Evolutionary conservation across 805 yeast species (phyloP).

Genomic region (Metschnikowia bowlesiae): DNA sequence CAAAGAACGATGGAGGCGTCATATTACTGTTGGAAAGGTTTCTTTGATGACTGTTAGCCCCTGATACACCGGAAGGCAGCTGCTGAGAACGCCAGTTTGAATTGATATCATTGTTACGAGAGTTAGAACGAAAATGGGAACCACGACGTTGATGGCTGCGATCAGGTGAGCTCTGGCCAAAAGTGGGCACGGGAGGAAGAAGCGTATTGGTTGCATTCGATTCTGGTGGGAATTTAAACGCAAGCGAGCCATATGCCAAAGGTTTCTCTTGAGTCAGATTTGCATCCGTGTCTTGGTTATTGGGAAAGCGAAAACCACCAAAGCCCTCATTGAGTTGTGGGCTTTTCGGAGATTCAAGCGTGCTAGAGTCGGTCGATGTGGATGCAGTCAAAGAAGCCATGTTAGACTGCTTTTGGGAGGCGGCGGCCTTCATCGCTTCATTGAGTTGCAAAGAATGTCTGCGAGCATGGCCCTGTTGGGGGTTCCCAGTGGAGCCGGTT

Average conservation of each 20-base stretch:
- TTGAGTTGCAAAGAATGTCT: slow-evolving; percentile 88
- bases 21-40: slow-evolving; percentile 24
- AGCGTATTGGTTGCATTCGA: slow-evolving; percentile 24
- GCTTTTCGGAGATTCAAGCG: slow-evolving; percentile 16
- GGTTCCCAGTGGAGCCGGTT: slow-evolving; percentile 24
- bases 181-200: slow-evolving; percentile 54
- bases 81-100: slow-evolving; percentile 66
- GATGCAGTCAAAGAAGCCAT: slow-evolving; percentile 24
- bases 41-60: slow-evolving; percentile 11
- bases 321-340: slow-evolving; percentile 12
- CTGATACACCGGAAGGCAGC: slow-evolving; percentile 28
- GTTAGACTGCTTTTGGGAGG: slow-evolving; percentile 61
- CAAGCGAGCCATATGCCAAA: slow-evolving; percentile 42
- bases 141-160: slow-evolving; percentile 37
- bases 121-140: slow-evolving; percentile 37
- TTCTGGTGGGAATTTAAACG: slow-evolving; percentile 57
- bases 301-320: slow-evolving; percentile 55
- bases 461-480: slow-evolving; percentile 68
- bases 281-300: slow-evolving; percentile 27
- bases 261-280: slow-evolving; percentile 20
- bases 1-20: slow-evolving; percentile 45
- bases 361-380: slow-evolving; percentile 2
- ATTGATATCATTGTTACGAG: slow-evolving; percentile 35
- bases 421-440: slow-evolving; percentile 97
- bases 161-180: slow-evolving; percentile 39